Evolutionary conservation across 140 eudicot genomes (phyloP), one percentile per base, ranked within the genome.

Genomic region (Erigeron philadelphicus): DNA sequence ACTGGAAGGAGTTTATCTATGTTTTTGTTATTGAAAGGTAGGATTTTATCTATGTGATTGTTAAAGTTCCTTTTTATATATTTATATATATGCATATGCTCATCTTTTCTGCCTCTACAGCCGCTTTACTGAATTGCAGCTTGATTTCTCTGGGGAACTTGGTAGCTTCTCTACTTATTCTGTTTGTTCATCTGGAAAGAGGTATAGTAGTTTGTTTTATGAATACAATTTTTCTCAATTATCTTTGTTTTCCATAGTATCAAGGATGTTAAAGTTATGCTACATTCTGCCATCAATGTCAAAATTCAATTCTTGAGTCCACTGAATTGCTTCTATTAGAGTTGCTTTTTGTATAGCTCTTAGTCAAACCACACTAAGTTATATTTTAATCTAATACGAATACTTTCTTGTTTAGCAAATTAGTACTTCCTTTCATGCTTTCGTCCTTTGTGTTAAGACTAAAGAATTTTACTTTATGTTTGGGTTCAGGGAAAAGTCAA

Each of bases 91-190:
- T 60, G 17, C 11, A 44, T 55, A 45, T 31, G 74, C 38, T 59
- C 16, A 75, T 19, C 40, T 21, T 61, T 48, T 50, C 47, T 59
- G 76, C 55, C 64, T 63, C 44, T 78, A 80, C 87, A 84, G 90
- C 82, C 64, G 84, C 90, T 79, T 72, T 79, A 47, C 72, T 81
- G 57, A 73, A 78, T 64, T 69, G 83, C 87, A 84, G 90, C 75
- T 76, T 84, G 84, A 76, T 84, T 42, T 84, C 90, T 48, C 75
- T 84, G 71, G 83, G 75, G 71, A 65, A 84, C 74, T 78, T 84
- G 81, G 70, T 79, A 42, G 87, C 81, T 49, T 82, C 83, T 67
- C 84, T 84, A 48, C 74, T 78, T 75, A 73, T 84, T 79, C 59
- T 79, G 46, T 79, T 64, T 59, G 74, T 59, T 62, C 79, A 78